Evolutionary conservation across 2,329 filamentous ascomycete genomes (phyloP).

Genomic region (Phaeosphaeriaceae sp.): DNA sequence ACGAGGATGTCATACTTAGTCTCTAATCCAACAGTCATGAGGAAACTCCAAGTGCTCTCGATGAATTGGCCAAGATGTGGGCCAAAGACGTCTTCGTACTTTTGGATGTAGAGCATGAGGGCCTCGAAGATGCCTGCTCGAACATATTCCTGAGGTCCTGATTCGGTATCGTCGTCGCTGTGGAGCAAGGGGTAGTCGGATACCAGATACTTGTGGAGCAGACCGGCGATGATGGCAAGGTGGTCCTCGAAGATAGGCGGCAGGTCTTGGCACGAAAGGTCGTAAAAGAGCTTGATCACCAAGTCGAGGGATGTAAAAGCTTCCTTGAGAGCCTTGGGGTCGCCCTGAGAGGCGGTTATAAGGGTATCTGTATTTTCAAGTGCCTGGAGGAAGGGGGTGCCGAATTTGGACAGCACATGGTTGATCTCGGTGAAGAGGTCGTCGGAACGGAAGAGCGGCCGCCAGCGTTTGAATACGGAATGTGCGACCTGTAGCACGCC

Average conservation of each 20-base stretch:
- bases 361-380: slow-evolving; percentile 74
- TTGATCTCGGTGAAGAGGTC: slow-evolving; percentile 95
- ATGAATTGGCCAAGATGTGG: slow-evolving; percentile 83
- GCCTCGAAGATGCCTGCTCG: slow-evolving; percentile 94
- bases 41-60: slow-evolving; percentile 85
- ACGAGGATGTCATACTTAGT: slow-evolving; percentile 94
- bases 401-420: slow-evolving; percentile 88
- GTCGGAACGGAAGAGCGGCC: slow-evolving; percentile 91
- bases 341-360: slow-evolving; percentile 75
- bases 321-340: slow-evolving; percentile 75
- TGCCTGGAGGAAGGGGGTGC: slow-evolving; percentile 79
- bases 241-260: slow-evolving; percentile 94
- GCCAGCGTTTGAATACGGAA: slow-evolving; percentile 96
- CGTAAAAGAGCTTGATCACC: slow-evolving; percentile 90
- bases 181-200: slow-evolving; percentile 85
- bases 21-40: slow-evolving; percentile 84
- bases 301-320: slow-evolving; percentile 88
- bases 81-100: slow-evolving; percentile 94
- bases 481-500: slow-evolving; percentile 97
- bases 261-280: slow-evolving; percentile 96
- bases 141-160: slow-evolving; percentile 81
- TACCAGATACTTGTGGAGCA: slow-evolving; percentile 90
- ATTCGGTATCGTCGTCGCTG: slow-evolving; percentile 88
- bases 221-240: slow-evolving; percentile 73
- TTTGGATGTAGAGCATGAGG: slow-evolving; percentile 87